Evolutionary conservation across 1,284 basidiomycete genomes (phyloP).

Genomic region (Irpex rosettiformis): DNA sequence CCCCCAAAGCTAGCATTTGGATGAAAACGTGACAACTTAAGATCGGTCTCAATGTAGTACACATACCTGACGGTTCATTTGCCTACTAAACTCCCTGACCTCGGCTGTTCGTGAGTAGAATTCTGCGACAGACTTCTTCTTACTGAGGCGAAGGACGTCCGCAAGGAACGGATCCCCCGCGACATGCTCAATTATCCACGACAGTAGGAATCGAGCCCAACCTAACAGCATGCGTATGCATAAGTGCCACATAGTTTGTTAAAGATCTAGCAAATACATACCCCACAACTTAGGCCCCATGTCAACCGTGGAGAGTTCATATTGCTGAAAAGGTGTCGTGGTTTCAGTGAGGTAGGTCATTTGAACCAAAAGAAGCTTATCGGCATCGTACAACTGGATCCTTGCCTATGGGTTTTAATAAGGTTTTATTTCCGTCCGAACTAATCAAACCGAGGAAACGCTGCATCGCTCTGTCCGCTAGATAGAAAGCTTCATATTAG

Average conservation of each 20-base stretch:
- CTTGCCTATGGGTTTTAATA: conserved; percentile 62
- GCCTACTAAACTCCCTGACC: conserved; percentile 47
- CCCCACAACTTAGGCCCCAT: conserved; percentile 61
- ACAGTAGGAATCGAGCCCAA: conserved; percentile 45
- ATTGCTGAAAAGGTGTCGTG: conserved; percentile 37
- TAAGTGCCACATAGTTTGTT: background rate
- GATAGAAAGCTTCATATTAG: background rate
- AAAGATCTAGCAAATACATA: conserved; percentile 20
- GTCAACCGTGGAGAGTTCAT: conserved; percentile 53
- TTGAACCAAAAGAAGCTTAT: conserved; percentile 6
- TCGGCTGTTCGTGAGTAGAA: conserved; percentile 46
- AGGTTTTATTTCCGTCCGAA: conserved; percentile 74
- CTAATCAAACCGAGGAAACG: conserved; percentile 70
- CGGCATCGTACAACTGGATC: conserved; percentile 56
- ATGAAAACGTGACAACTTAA: background rate
- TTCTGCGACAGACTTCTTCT: conserved; percentile 53
- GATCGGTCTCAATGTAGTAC: background rate
- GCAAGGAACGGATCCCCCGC: conserved; percentile 59
- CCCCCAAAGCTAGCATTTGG: conserved; percentile 60
- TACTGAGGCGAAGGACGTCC: conserved; percentile 39
- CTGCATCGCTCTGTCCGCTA: conserved; percentile 40
- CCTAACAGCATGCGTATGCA: conserved; percentile 29
- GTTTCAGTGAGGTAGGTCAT: background rate
- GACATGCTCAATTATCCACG: conserved; percentile 47
- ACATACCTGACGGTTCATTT: conserved; percentile 58